Evolutionary conservation across 108 stramenopile genomes (phyloP).

Genomic region (Fistulifera solaris): DNA sequence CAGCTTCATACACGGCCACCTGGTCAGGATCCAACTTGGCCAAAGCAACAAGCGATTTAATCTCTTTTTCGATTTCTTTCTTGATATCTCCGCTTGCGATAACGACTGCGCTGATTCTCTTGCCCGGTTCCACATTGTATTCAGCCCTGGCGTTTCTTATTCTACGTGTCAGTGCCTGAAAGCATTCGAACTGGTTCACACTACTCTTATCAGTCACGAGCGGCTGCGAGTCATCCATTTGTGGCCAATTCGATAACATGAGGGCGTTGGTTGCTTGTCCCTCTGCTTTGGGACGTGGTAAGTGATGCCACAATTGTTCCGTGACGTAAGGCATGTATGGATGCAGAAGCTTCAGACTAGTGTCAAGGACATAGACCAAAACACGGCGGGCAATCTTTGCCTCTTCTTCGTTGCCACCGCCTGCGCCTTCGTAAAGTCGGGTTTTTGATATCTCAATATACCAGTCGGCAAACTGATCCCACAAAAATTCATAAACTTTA

Average conservation of each 20-base stretch:
- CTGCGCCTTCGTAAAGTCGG: conserved; percentile 74
- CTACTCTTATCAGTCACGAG: conserved; percentile 58
- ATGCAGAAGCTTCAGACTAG: conserved; percentile 87
- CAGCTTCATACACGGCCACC: conserved; percentile 46
- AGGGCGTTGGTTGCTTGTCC: conserved; percentile 57
- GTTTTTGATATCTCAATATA: conserved; percentile 92
- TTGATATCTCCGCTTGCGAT: conserved; percentile 53
- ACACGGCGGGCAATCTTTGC: conserved; percentile 75
- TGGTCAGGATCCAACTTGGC: conserved; percentile 74
- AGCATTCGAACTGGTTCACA: conserved; percentile 62
- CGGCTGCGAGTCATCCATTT: conserved; percentile 58
- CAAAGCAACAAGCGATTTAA: conserved; percentile 67
- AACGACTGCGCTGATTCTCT: conserved; percentile 69
- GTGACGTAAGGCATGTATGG: conserved; percentile 99
- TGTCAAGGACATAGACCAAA: conserved; percentile 93
- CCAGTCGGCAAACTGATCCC: conserved; percentile 98
- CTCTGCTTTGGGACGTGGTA: conserved; percentile 49
- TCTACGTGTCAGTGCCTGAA: conserved; percentile 80
- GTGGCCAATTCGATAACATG: conserved; percentile 85
- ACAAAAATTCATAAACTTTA: conserved; percentile 90
- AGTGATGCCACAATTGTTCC: conserved; percentile 95
- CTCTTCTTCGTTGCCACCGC: conserved; percentile 59
- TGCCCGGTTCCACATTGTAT: conserved; percentile 85
- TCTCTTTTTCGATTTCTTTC: conserved; percentile 51
- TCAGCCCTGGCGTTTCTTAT: conserved; percentile 88